These are phyloP conservation scores for Sphaerostilbella broomeana DNA, from an alignment of 2,329 filamentous ascomycete genomes.

Conservation along the genomic window DNA sequence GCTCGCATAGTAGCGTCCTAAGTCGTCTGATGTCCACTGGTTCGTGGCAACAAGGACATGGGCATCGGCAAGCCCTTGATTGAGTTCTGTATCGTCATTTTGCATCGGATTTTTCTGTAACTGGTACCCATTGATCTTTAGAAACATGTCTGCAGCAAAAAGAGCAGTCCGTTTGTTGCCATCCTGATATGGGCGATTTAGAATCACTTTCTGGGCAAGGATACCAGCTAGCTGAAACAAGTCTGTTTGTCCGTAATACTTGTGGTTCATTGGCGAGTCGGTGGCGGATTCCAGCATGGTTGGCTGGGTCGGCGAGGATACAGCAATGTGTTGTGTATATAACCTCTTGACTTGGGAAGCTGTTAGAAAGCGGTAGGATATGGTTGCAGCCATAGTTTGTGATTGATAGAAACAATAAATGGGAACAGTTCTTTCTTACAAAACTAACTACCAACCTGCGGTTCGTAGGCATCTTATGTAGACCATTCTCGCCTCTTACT, in stretches of 20 bases:
- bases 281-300: slow-evolving; percentile 15
- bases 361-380: neutral
- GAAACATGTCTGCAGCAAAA: neutral
- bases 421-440: no score
- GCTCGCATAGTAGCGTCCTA: slow-evolving; percentile 14
- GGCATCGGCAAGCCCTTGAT: neutral
- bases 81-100: neutral
- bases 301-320: slow-evolving; percentile 11
- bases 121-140: neutral
- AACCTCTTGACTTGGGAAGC: neutral
- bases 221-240: slow-evolving; percentile 18
- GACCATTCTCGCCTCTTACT: no score
- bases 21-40: slow-evolving; percentile 17
- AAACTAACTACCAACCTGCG: no score
- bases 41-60: slow-evolving; percentile 16
- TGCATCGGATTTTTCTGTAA: no score
- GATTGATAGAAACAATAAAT: no score
- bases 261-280: slow-evolving; percentile 14
- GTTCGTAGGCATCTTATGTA: no score
- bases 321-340: slow-evolving; percentile 2
- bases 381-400: no score
- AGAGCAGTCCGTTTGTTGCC: slow-evolving; percentile 2
- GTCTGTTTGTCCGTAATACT: slow-evolving; percentile 16
- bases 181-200: slow-evolving; percentile 18
- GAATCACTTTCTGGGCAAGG: slow-evolving; percentile 18